Evolutionary conservation across 202 grass and related monocot genomes (phyloP).

Genomic region (Zizania palustris): DNA sequence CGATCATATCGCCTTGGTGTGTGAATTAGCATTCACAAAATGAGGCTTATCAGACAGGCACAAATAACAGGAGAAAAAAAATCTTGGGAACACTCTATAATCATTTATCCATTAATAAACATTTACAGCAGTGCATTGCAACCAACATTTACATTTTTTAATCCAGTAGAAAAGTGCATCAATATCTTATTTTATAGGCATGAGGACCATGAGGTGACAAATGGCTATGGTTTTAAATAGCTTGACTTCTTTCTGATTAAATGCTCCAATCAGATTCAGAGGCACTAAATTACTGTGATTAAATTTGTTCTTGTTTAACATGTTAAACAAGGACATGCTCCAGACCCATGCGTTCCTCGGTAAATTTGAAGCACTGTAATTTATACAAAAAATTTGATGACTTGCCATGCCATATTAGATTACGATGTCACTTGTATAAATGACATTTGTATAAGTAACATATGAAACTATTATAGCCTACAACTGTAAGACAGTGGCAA

Average conservation of each 20-base stretch:
- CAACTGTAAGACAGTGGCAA: no score
- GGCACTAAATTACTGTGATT: not conserved
- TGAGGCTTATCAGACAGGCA: conserved; percentile 23
- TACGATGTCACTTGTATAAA: no score
- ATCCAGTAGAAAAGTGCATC: not conserved
- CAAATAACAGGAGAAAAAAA: conserved; percentile 25
- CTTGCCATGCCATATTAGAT: no score
- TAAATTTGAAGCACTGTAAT: no score
- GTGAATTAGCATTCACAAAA: conserved; percentile 71
- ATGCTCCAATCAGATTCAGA: not conserved
- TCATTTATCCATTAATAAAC: conserved; percentile 9
- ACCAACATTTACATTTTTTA: conserved; percentile 15
- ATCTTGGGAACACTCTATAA: not conserved
- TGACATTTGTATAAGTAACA: no score
- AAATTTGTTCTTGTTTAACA: no score
- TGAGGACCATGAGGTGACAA: not conserved
- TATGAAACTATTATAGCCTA: no score
- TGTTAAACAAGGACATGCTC: no score
- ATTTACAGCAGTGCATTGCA: conserved; percentile 1
- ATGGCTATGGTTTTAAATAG: conserved; percentile 11
- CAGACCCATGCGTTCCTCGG: no score
- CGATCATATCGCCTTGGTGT: conserved; percentile 84
- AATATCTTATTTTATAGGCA: not conserved
- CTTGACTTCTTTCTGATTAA: not conserved
- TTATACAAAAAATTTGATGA: no score